Evolutionary conservation across 2,329 filamentous ascomycete species (phyloP).

Genomic region (Pseudocercospora pini-densiflorae): DNA sequence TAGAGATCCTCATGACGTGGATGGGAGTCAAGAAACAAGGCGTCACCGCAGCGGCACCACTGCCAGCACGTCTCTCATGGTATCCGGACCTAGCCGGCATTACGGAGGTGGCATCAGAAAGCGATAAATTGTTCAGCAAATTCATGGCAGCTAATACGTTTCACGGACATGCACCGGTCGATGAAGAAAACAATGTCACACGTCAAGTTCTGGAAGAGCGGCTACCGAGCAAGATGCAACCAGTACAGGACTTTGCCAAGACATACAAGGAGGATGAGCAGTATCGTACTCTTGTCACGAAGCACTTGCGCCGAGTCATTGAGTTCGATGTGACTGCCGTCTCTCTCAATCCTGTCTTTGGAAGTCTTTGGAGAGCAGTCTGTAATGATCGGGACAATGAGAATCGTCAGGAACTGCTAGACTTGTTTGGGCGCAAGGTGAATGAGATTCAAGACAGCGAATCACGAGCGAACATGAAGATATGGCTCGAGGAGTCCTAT

Average conservation of each 20-base stretch:
- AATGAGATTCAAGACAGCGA: constrained; percentile 10
- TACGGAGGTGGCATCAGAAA: background rate
- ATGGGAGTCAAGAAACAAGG: constrained; percentile 22
- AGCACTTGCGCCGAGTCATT: constrained; percentile 18
- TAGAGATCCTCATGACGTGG: constrained; percentile 22
- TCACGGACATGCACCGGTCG: background rate
- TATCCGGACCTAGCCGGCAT: background rate
- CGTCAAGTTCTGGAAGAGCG: background rate
- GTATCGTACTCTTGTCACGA: constrained; percentile 13
- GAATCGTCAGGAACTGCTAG: constrained; percentile 15
- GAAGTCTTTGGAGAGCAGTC: constrained; percentile 20
- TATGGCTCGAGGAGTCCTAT: constrained; percentile 24
- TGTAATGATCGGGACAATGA: constrained; percentile 20
- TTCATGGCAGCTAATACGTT: constrained; percentile 1
- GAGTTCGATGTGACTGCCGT: constrained; percentile 19
- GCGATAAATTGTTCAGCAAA: background rate
- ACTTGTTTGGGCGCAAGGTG: constrained; percentile 19
- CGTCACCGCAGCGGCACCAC: background rate
- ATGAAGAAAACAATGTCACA: background rate
- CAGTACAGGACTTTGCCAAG: constrained; percentile 13
- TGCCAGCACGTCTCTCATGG: background rate
- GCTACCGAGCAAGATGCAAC: constrained; percentile 2
- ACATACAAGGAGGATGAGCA: constrained; percentile 10
- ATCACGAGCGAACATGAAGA: constrained; percentile 18
- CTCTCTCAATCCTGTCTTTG: constrained; percentile 25